Evolutionary conservation across 2,329 filamentous ascomycete genomes (phyloP).

Genomic region (Cephalotrichum gorgonifer): DNA sequence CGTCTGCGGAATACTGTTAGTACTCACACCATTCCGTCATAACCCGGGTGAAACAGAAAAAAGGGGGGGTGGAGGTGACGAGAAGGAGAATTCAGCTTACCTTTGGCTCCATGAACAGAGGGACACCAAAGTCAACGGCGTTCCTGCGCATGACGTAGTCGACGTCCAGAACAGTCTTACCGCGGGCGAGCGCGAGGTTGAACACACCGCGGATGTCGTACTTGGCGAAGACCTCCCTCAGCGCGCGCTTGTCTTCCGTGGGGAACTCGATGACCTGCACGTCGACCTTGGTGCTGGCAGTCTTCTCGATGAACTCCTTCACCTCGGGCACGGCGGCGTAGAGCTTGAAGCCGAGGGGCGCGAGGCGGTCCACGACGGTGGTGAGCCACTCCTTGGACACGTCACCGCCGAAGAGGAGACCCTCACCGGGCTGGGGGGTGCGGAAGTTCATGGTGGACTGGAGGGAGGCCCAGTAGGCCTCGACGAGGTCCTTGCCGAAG

Average conservation of each 20-base stretch:
- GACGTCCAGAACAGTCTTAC: slow-evolving; percentile 76
- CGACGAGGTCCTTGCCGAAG: slow-evolving; percentile 90
- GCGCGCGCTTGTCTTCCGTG: slow-evolving; percentile 86
- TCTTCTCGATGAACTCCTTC: slow-evolving; percentile 71
- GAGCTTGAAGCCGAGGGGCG: slow-evolving; percentile 88
- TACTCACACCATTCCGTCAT: neutral
- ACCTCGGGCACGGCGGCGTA: slow-evolving; percentile 74
- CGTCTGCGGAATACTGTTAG: slow-evolving; percentile 50
- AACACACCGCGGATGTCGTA: slow-evolving; percentile 94
- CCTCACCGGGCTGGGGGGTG: slow-evolving; percentile 86
- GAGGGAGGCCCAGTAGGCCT: slow-evolving; percentile 94
- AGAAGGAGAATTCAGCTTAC: too few species aligned
- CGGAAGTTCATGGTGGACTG: slow-evolving; percentile 96
- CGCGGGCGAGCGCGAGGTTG: slow-evolving; percentile 79
- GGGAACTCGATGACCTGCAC: slow-evolving; percentile 96
- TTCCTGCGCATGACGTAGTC: slow-evolving; percentile 96
- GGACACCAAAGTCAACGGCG: slow-evolving; percentile 95
- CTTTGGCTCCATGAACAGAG: slow-evolving; percentile 97
- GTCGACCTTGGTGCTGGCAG: slow-evolving; percentile 52
- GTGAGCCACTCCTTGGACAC: slow-evolving; percentile 59
- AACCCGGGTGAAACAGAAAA: neutral
- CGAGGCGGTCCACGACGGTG: slow-evolving; percentile 74
- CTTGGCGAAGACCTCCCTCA: slow-evolving; percentile 92
- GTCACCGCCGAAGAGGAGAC: slow-evolving; percentile 89
- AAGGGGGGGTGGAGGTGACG: slow-evolving; percentile 3